Base-by-base conservation (phyloP, 805 yeast genomes). In the Saccharomycopsis synnaedendra region DNA sequence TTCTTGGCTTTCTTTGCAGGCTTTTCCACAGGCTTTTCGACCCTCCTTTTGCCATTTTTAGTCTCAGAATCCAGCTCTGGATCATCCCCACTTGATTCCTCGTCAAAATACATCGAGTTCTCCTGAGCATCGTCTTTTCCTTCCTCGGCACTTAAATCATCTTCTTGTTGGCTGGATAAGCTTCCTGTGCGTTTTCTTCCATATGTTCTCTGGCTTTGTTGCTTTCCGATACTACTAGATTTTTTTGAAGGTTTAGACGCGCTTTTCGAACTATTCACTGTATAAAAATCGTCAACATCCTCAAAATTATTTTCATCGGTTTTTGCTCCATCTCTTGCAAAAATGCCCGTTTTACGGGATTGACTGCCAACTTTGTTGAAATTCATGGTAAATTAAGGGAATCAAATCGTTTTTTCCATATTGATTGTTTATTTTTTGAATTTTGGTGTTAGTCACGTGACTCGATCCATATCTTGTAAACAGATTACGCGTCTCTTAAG, bases 281-380 rank as follows among this genome's bases (percentile, higher is more conserved):
- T 42, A 46, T 81, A 82, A 60, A 81, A 82, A 48, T 80, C 87
- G 54, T 78, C 80, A 10, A 82, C 58, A 55, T 78, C 82, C 56
- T 82, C 89, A 75, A 82, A 73, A 31, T 81, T 76, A 55, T 77
- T 72, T 43, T 70, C 69, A 59, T 81, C 84, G 55, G 73, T 71
- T 40, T 65, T 65, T 33, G 81, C 63, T 50, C 69, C 66, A 29
- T 63, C 63, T 41, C 66, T 70, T 5, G 75, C 75, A 45, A 63
- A 63, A 11, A 79, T 62, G 5, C 87, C 87, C 0, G 85, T 80
- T 57, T 76, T 80, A n/a, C 89, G 69, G 39, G 87, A 76, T 56
- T 68, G 70, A 35, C 69, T 64, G 1, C 88, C 88, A n/a, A 70
- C 67, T 56, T 67, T 71, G 62, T 63, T 64, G 60, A 53, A 67